These are phyloP conservation scores for Xylariaceae sp. DNA, from an alignment of 2,329 filamentous ascomycete species.

Conservation along the genomic window DNA sequence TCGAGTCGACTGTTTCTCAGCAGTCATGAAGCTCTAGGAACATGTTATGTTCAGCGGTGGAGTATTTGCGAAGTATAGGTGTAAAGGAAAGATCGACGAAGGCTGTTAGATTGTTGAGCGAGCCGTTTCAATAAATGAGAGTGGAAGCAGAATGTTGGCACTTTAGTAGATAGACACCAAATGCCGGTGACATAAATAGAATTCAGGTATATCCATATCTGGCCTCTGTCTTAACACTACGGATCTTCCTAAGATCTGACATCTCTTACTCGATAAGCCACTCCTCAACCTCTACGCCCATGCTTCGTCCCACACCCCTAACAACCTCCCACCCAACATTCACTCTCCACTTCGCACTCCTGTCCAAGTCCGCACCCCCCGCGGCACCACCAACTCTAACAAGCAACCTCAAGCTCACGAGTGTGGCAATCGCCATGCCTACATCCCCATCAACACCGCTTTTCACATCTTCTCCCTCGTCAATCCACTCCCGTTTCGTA, in stretches of 20 bases:
- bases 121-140: slow-evolving; percentile 1
- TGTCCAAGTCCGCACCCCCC: slow-evolving; percentile 74
- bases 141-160: not conserved
- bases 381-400: slow-evolving; percentile 65
- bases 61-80: not conserved
- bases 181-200: no score
- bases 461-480: slow-evolving; percentile 37
- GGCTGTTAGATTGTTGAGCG: not conserved
- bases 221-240: no score
- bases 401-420: slow-evolving; percentile 68
- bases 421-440: slow-evolving; percentile 66
- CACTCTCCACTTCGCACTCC: slow-evolving; percentile 71
- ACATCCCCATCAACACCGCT: slow-evolving; percentile 53
- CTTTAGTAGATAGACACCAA: not conserved
- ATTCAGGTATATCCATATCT: no score
- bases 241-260: no score
- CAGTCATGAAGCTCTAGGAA: slow-evolving; percentile 2
- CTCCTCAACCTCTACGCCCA: slow-evolving; percentile 77
- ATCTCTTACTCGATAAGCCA: slow-evolving; percentile 63
- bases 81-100: not conserved
- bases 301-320: slow-evolving; percentile 64
- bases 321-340: slow-evolving; percentile 78
- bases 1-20: slow-evolving; percentile 41
- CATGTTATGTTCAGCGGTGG: not conserved
- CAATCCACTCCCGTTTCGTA: slow-evolving; percentile 56